Percentiles rank a stretch among this genome's conserved stretches.
Conservation (phyloP, 2,329 filamentous ascomycete genomes). For the Polychaeton citri region DNA sequence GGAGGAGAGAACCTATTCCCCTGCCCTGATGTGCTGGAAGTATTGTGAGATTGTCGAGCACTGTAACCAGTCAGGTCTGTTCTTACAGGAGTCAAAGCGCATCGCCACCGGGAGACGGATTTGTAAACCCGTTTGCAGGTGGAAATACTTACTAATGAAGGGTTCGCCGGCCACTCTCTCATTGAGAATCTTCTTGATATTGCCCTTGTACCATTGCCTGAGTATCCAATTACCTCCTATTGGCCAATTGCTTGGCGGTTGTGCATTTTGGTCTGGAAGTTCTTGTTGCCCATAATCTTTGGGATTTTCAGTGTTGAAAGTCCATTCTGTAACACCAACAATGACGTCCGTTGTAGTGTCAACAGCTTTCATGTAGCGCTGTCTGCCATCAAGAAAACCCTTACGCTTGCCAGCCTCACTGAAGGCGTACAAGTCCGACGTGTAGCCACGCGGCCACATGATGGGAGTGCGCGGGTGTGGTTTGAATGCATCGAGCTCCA, state of each 20-base stretch:
- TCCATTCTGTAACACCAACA: slow-evolving; percentile 2
- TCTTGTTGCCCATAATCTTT: slow-evolving; percentile 3
- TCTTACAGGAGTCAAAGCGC: no score
- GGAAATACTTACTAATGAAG: slow-evolving; percentile 8
- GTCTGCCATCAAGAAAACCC: background rate
- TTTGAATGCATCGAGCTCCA: slow-evolving; percentile 15
- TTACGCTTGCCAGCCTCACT: slow-evolving; percentile 6
- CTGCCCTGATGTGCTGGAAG: slow-evolving; percentile 13
- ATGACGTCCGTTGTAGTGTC: slow-evolving; percentile 1
- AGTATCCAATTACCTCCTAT: slow-evolving; percentile 12
- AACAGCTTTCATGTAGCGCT: slow-evolving; percentile 1
- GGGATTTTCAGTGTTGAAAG: background rate
- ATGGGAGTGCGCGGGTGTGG: slow-evolving; percentile 13
- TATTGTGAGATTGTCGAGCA: slow-evolving; percentile 6
- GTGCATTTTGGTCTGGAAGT: slow-evolving; percentile 4
- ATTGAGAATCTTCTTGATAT: slow-evolving; percentile 6
- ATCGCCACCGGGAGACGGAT: no score
- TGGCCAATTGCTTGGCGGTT: slow-evolving; percentile 7
- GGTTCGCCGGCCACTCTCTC: slow-evolving; percentile 7
- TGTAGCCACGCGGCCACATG: slow-evolving; percentile 13
- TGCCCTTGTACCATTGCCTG: slow-evolving; percentile 8
- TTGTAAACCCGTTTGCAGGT: background rate
- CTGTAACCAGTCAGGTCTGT: no score
- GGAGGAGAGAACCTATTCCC: slow-evolving; percentile 21
- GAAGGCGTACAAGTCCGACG: slow-evolving; percentile 12